These are phyloP conservation scores for Amanita pallidorosea DNA, from an alignment of 768 basidiomycete genomes.

Conservation along the genomic window DNA sequence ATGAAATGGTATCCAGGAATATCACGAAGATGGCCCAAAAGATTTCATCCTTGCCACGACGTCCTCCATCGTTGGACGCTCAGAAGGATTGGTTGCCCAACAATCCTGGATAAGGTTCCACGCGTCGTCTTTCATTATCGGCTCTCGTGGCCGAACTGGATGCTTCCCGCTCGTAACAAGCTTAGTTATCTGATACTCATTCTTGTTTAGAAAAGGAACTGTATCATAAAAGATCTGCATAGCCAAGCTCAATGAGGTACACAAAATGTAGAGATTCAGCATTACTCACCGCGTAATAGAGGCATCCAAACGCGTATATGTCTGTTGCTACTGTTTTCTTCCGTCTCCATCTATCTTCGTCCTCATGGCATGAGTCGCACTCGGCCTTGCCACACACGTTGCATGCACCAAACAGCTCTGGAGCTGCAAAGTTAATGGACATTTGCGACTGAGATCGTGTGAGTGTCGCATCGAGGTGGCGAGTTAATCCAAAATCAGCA, in stretches of 20 bases:
- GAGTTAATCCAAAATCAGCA: constrained; percentile 1
- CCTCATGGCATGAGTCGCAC: not conserved
- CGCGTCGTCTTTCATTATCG: not conserved
- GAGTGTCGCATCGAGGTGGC: not conserved
- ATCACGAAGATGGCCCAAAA: no score
- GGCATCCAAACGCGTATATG: constrained; percentile 2
- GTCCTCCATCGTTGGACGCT: not conserved
- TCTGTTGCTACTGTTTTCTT: not conserved
- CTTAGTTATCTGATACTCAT: not conserved
- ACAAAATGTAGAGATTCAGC: not conserved
- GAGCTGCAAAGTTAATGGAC: not conserved
- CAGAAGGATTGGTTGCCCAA: not conserved
- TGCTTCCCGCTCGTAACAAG: not conserved
- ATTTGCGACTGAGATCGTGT: not conserved
- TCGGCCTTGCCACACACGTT: not conserved
- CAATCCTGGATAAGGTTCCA: not conserved
- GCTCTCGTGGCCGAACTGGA: not conserved
- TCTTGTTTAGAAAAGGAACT: not conserved
- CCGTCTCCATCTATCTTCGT: not conserved
- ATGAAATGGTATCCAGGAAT: no score
- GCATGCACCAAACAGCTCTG: not conserved
- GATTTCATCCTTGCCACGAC: not conserved
- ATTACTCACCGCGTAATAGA: not conserved
- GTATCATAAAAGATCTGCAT: not conserved
- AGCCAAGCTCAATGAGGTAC: not conserved